Percentiles rank a stretch among this genome's conserved stretches.
Conservation (phyloP, 179 eudicot species). For the Camellia oleifera region DNA sequence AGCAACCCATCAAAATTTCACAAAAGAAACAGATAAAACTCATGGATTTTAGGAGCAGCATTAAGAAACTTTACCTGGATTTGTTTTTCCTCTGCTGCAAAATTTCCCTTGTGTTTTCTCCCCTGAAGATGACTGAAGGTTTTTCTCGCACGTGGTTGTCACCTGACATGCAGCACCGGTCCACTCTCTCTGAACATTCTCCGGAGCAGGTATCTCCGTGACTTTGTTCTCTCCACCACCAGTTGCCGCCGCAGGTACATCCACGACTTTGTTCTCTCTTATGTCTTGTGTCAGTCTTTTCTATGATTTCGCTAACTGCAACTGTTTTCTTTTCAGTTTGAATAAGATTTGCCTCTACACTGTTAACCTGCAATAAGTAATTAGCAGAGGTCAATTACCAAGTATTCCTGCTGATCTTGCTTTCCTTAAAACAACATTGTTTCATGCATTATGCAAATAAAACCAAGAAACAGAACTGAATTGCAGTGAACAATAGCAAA, state of each 20-base stretch:
- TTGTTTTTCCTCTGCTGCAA: too few species aligned
- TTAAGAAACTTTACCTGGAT: too few species aligned
- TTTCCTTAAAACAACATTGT: not conserved
- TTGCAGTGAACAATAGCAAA: too few species aligned
- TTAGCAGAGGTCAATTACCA: not conserved
- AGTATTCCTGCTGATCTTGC: not conserved
- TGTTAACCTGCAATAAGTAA: not conserved
- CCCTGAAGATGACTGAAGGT: conserved; percentile 18
- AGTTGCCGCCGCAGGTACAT: too few species aligned
- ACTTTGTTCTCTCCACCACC: too few species aligned
- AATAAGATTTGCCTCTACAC: not conserved
- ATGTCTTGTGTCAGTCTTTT: not conserved
- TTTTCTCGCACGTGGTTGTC: conserved; percentile 3
- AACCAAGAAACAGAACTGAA: too few species aligned
- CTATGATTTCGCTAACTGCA: not conserved
- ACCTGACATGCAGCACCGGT: conserved; percentile 21
- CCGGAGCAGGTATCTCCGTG: not conserved
- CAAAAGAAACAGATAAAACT: too few species aligned
- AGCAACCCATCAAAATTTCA: too few species aligned
- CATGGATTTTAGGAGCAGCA: too few species aligned
- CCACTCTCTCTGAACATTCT: conserved; percentile 20
- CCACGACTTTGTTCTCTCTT: not conserved
- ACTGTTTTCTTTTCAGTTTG: not conserved
- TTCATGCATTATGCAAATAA: too few species aligned
- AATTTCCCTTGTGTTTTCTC: conserved; percentile 14